Base-by-base conservation (phyloP, 176 grass and related monocot species). In the Oryza punctata region DNA sequence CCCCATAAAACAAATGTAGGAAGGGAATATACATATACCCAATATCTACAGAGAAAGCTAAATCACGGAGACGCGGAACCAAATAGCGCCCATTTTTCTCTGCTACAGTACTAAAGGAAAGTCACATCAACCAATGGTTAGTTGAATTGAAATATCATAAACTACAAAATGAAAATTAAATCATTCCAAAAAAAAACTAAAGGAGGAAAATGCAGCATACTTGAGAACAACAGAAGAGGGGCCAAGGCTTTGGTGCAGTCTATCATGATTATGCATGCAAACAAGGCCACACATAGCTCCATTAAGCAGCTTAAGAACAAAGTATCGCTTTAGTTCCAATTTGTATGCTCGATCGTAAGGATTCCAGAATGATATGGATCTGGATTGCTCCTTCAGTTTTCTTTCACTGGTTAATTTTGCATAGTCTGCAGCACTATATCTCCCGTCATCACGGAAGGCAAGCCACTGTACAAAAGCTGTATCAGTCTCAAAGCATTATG, bases 31-130 rank as follows among this genome's bases (percentile, higher is more conserved):
- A 38, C 18, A 28, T 63, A 78, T 90, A 98, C 95, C 89, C 88
- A 70, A 95, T 86, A 91, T 98, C 92, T 84, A 98, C 92, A 82
- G 95, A 93, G 88, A 98, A 98, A 13, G 95, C 93, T 70, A 98
- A 83, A 87, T 98, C 95, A 21, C 87, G 89, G 44, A 95, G 91
- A 25, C 65, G 80, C 41, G 95, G 89, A 81, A 98, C 47, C 29
- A 98, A 68, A 84, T 93, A 88, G 44, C 38, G 28, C 24, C 28
- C 95, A 83, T 98, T 87, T 87, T 87, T 94, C 45, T 98, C 95
- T 43, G 61, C 27, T 76, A 86, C 65, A 9, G 89, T 95, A 77
- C 95, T 98, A 87, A 46, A 81, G 68, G 81, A 82, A 80, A 83
- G 69, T 76, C 43, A 61, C 69, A 78, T 6, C 64, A 54, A 77